These are phyloP conservation scores for Trichophyton simii DNA, from an alignment of 2,329 filamentous ascomycete species.

Conservation along the genomic window DNA sequence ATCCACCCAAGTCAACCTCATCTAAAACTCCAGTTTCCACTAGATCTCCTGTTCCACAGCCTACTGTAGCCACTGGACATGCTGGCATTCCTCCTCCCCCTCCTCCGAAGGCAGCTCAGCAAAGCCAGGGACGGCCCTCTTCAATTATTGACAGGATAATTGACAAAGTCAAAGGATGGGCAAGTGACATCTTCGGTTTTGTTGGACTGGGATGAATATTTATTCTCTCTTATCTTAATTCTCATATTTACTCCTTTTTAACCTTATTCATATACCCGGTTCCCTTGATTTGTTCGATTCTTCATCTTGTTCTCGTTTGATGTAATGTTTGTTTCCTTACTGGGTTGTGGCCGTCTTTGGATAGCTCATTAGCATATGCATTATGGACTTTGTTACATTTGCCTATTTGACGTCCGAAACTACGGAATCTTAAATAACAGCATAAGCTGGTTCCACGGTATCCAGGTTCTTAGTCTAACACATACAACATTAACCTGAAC, in stretches of 20 bases:
- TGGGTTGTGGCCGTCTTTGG: not conserved
- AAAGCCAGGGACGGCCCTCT: constrained; percentile 15
- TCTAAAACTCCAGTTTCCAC: not conserved
- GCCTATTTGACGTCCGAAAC: too few relatives aligned
- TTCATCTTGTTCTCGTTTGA: not conserved
- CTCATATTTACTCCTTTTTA: not conserved
- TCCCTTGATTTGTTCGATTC: not conserved
- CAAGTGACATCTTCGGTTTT: constrained; percentile 15
- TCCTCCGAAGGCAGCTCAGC: constrained; percentile 8
- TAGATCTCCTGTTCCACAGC: not conserved
- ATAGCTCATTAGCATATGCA: not conserved
- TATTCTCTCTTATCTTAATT: too few relatives aligned
- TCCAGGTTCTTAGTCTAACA: not conserved
- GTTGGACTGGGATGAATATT: not conserved
- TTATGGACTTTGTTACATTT: too few relatives aligned
- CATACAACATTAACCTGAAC: not conserved
- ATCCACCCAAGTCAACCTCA: not conserved
- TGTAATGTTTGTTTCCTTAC: not conserved
- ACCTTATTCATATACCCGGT: not conserved
- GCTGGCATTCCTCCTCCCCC: constrained; percentile 6
- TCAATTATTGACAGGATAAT: constrained; percentile 25
- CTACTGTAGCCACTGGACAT: not conserved
- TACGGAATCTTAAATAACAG: too few relatives aligned
- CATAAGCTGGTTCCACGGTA: too few relatives aligned
- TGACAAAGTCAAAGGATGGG: constrained; percentile 27